Base-by-base conservation (phyloP, 2,329 filamentous ascomycete species). In the Blumeriella jaapii region DNA sequence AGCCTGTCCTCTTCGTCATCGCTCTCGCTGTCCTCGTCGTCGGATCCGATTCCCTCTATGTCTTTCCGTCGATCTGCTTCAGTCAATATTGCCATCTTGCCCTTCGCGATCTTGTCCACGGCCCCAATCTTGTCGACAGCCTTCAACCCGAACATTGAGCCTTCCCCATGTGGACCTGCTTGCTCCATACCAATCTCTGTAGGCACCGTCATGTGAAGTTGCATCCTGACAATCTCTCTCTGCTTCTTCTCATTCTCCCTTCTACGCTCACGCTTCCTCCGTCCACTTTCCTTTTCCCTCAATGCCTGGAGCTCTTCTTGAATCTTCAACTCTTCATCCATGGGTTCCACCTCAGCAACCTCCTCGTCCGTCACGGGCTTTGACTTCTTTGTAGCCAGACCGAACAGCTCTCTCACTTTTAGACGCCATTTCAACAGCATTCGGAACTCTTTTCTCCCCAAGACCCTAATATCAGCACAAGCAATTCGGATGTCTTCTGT, bases 151-250 rank as follows among this genome's bases (percentile, higher is more conserved):
- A 98, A 98, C 66, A 94, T 91, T 17, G 82, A 68, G 29, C 85
- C 82, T 26, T 85, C 78, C 15, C 84, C 87, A 31, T 73, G 66
- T 0, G 83, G 82, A 0, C 84, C 84, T 15, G 72, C 63, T 59
- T 91, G 85, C 55, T 94, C 91, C 62, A 93, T 73, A 52, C 91
- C 91, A 44, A 98, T 94, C 46, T 98, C 91, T 68, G 85, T 91
- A 6, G 91, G 91, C 1, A 86, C 82, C 2, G 79, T 80, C 91
- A 98, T 98, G 62, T 95, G 80, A 65, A 98, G 76, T 59, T 98
- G 91, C 80, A 98, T 81, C 20, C 91, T 78, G n/a, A 93, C 69
- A 41, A 96, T 85, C 46, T 96, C 91, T 49, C 83, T 91, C 49
- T 91, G 83, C 60, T 93, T 96, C 58, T 77, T 77, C 59, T 98